Conservation (phyloP, 1,139 yeast genomes). For the Saccharomyces hybrid region DNA sequence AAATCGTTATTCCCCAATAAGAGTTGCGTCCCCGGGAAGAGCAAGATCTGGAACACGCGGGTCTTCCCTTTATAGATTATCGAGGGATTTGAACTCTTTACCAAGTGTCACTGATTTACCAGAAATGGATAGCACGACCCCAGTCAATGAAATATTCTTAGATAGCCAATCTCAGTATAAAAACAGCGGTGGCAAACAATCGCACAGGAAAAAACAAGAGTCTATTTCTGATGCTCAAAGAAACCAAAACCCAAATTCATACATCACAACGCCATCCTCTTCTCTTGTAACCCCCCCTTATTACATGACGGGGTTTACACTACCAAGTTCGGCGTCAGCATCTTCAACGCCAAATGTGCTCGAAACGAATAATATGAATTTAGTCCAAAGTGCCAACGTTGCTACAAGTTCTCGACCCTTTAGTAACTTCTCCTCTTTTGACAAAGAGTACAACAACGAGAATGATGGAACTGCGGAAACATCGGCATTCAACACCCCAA, state of each 20-base stretch:
- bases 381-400: not conserved
- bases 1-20: constrained; percentile 25
- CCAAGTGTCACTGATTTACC: constrained; percentile 8
- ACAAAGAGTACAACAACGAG: not conserved
- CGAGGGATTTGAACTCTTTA: constrained; percentile 19
- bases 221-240: constrained; percentile 23
- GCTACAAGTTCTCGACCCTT: constrained; percentile 2
- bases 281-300: constrained; percentile 18
- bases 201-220: constrained; percentile 23
- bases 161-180: constrained; percentile 14
- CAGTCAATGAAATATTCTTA: constrained; percentile 15
- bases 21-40: constrained; percentile 28
- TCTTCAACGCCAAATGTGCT: constrained; percentile 23
- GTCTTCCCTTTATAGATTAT: constrained; percentile 20
- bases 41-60: constrained; percentile 25
- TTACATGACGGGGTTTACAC: constrained; percentile 14
- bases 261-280: constrained; percentile 12
- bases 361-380: constrained; percentile 2
- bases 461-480: not conserved
- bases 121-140: not conserved
- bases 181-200: constrained; percentile 6
- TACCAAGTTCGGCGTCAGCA: constrained; percentile 19
- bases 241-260: constrained; percentile 9
- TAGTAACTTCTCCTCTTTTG: constrained; percentile 1
- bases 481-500: constrained; percentile 1